Percentiles rank a stretch among this genome's conserved stretches.
These are phyloP conservation scores for Artomyces pyxidatus DNA, from an alignment of 768 basidiomycete species.

Conservation along the genomic window DNA sequence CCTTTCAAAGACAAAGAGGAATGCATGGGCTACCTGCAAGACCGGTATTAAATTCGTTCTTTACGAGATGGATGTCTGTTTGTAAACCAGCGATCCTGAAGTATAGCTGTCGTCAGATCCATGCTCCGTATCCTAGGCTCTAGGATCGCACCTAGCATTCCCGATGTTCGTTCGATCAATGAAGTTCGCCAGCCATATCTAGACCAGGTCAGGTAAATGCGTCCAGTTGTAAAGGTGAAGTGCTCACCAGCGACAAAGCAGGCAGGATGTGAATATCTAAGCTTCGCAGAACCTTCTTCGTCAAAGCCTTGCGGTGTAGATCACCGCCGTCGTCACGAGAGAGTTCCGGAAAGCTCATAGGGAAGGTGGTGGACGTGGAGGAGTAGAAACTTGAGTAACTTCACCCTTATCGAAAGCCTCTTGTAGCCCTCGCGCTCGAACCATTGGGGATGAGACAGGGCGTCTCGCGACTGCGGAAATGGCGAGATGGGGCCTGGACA, in stretches of 20 bases:
- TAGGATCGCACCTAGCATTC: conserved; percentile 39
- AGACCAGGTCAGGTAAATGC: not conserved
- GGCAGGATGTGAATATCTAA: conserved; percentile 49
- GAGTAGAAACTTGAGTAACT: not conserved
- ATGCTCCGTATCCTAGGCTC: not conserved
- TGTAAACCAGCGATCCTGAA: conserved; percentile 53
- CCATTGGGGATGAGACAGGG: no score
- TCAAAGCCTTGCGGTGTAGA: conserved; percentile 23
- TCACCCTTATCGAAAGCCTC: not conserved
- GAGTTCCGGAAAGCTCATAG: not conserved
- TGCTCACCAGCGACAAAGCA: conserved; percentile 40
- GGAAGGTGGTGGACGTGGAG: not conserved
- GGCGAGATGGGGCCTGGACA: no score
- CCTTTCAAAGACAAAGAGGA: not conserved
- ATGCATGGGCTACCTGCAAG: conserved; percentile 42
- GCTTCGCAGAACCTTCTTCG: conserved; percentile 46
- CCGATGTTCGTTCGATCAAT: conserved; percentile 56
- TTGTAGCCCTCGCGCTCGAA: not conserved
- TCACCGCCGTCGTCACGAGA: conserved; percentile 1
- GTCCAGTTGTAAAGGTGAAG: conserved; percentile 11
- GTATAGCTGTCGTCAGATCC: not conserved
- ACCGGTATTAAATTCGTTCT: conserved; percentile 53
- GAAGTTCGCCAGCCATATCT: conserved; percentile 49
- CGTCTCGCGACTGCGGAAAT: no score
- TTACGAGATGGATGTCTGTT: conserved; percentile 42